Conservation (phyloP, 768 basidiomycete species). For the Arthromyces matolae region DNA sequence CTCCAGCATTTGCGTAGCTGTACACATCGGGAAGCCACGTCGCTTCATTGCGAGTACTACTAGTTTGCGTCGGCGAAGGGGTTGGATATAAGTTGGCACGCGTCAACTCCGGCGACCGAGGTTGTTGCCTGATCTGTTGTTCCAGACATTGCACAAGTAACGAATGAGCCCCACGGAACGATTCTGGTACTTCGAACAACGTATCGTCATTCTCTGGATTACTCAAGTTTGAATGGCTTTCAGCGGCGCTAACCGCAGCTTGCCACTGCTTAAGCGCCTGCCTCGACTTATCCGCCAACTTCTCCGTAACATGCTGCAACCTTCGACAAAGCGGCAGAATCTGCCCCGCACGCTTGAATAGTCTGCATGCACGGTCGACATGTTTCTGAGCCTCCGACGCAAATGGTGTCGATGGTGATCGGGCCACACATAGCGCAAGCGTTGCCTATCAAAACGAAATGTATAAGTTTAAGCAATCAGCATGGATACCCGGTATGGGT, state of each 20-base stretch:
- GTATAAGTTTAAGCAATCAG: no score
- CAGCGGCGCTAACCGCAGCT: no score
- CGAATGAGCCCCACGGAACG: slow-evolving; percentile 35
- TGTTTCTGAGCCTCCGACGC: slow-evolving; percentile 58
- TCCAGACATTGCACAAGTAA: slow-evolving; percentile 31
- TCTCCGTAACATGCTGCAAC: slow-evolving; percentile 35
- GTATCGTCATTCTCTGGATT: background rate
- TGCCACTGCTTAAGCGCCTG: slow-evolving; percentile 38
- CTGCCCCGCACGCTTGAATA: slow-evolving; percentile 55
- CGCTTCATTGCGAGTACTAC: slow-evolving; percentile 9
- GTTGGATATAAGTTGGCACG: slow-evolving; percentile 4
- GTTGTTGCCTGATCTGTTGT: slow-evolving; percentile 17
- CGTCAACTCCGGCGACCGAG: slow-evolving; percentile 4
- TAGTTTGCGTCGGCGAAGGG: slow-evolving; percentile 10
- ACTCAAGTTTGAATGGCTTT: background rate
- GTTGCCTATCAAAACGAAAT: slow-evolving; percentile 42
- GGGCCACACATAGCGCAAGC: slow-evolving; percentile 58
- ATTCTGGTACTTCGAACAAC: slow-evolving; percentile 19
- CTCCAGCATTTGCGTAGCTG: slow-evolving; percentile 37
- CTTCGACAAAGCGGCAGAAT: slow-evolving; percentile 60
- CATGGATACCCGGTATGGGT: no score
- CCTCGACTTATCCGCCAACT: slow-evolving; percentile 49
- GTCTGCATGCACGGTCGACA: slow-evolving; percentile 51
- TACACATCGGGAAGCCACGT: slow-evolving; percentile 47
- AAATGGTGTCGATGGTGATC: slow-evolving; percentile 55